Base-by-base conservation (phyloP, 495 filamentous ascomycete species). In the Neurospora sublineolata region DNA sequence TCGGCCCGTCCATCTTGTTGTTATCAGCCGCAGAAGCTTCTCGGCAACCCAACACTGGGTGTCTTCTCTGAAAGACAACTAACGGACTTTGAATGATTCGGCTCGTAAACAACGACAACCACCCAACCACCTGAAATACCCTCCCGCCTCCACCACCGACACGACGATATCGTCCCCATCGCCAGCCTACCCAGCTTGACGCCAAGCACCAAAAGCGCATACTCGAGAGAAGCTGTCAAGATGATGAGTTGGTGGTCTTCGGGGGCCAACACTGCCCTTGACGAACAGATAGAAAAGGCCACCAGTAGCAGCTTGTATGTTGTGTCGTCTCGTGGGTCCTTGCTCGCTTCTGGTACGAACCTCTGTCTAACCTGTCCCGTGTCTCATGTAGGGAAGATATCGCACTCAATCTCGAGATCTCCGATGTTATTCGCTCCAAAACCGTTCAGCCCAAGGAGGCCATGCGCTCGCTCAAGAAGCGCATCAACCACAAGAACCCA, bases 361-460 rank as follows among this genome's bases (percentile, higher is more conserved):
- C 73, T 69, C 72, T 75, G 70, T 74, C 76, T 81, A 18, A 58
- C 73, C 27, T 64, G 12, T 52, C 38, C 37, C 38, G 20, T 52
- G 12, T 7, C 68, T 52, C 64, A 33, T 78, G n/a, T 77, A 97
- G 93, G 73, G 94, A 97, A 83, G 94, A 99, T 80, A 97, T 99
- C 78, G 89, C 96, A 23, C 88, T 97, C 72, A 97, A 97, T 79
- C 87, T 99, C 75, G 95, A 99, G 79, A 97, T 99, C 74, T 97
- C 94, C 73, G 95, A 99, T 80, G 85, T 94, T 75, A 97, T 99
- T 75, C 89, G 95, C 76, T 97, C 94, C 70, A 98, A 98, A 81
- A 95, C 93, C 27, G 94, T 99, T 11, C 93, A 94, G 76, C 94
- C 95, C 42, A 97, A 94, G 80, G 95, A 97, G 79, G 95, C 95